A percentile compares a stretch with the other conserved stretches of the same genome.
These are phyloP conservation scores for Balakata baccata DNA, from an alignment of 345 rosid genomes.

Conservation along the genomic window DNA sequence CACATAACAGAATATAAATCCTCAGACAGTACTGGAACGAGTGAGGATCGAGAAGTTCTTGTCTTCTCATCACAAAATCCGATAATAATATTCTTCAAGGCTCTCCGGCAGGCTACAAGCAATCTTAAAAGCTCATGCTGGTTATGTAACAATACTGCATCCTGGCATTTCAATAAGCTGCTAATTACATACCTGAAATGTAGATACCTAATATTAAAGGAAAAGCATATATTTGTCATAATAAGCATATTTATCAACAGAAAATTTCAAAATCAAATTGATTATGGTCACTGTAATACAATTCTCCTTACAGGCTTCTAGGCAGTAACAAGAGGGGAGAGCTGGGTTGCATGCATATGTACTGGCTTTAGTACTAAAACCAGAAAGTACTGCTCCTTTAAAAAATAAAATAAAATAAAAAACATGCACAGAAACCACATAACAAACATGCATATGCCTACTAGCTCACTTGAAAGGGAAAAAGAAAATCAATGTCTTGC, in stretches of 20 bases:
- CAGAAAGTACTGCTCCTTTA: background rate
- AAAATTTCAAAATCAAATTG: background rate
- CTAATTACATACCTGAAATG: constrained; percentile 45
- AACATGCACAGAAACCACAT: background rate
- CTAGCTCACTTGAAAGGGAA: constrained; percentile 9
- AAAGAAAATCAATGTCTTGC: background rate
- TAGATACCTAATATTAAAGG: constrained; percentile 1
- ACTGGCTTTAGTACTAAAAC: background rate
- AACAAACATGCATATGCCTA: background rate
- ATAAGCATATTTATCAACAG: background rate
- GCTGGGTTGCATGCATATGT: background rate
- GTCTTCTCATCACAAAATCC: constrained; percentile 44
- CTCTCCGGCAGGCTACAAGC: constrained; percentile 63
- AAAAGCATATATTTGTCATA: background rate
- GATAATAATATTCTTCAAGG: constrained; percentile 56
- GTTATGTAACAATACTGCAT: constrained; percentile 28
- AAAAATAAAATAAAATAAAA: too few relatives aligned
- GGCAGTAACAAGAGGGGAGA: background rate
- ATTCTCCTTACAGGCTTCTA: background rate
- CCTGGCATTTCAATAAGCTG: constrained; percentile 33
- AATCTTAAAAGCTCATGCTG: constrained; percentile 48
- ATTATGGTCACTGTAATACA: background rate
- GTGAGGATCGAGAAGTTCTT: constrained; percentile 31
- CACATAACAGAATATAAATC: constrained; percentile 47
- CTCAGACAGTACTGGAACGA: constrained; percentile 40